Percentiles rank a stretch among this genome's conserved stretches.
These are phyloP conservation scores for Grosmannia serpens DNA, from an alignment of 2,329 filamentous ascomycete genomes.

Conservation along the genomic window DNA sequence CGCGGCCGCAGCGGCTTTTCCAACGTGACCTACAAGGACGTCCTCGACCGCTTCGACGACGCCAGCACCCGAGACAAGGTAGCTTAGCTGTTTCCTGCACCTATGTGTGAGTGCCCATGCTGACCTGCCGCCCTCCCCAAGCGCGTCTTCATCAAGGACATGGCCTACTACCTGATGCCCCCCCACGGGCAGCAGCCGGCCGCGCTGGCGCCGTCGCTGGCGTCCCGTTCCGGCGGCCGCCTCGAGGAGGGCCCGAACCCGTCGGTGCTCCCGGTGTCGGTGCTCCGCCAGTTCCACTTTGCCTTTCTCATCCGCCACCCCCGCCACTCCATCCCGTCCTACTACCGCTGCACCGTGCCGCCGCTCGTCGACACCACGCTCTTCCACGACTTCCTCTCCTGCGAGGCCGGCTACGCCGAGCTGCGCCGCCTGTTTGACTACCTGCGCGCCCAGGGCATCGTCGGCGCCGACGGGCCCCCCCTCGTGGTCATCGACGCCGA, in stretches of 20 bases:
- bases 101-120: too few species aligned
- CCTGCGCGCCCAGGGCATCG: slow-evolving; percentile 53
- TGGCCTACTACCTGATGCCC: slow-evolving; percentile 82
- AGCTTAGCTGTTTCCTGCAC: background rate
- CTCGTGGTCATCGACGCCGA: slow-evolving; percentile 81
- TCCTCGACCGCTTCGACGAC: slow-evolving; percentile 62
- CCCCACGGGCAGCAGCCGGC: slow-evolving; percentile 57
- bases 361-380: slow-evolving; percentile 73
- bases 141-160: slow-evolving; percentile 96
- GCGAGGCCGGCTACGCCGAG: slow-evolving; percentile 84
- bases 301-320: slow-evolving; percentile 96
- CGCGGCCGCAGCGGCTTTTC: slow-evolving; percentile 53
- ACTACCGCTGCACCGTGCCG: slow-evolving; percentile 87
- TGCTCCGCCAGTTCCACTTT: slow-evolving; percentile 78
- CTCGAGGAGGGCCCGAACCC: slow-evolving; percentile 59
- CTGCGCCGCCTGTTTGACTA: slow-evolving; percentile 81
- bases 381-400: slow-evolving; percentile 76
- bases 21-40: slow-evolving; percentile 60
- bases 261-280: slow-evolving; percentile 64
- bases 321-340: slow-evolving; percentile 81
- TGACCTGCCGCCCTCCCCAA: too few species aligned
- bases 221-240: slow-evolving; percentile 22
- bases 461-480: slow-evolving; percentile 42
- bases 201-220: slow-evolving; percentile 68
- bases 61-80: slow-evolving; percentile 51